These are phyloP conservation scores for Camellia japonica DNA, from an alignment of 148 eudicot species.

Conservation along the genomic window DNA sequence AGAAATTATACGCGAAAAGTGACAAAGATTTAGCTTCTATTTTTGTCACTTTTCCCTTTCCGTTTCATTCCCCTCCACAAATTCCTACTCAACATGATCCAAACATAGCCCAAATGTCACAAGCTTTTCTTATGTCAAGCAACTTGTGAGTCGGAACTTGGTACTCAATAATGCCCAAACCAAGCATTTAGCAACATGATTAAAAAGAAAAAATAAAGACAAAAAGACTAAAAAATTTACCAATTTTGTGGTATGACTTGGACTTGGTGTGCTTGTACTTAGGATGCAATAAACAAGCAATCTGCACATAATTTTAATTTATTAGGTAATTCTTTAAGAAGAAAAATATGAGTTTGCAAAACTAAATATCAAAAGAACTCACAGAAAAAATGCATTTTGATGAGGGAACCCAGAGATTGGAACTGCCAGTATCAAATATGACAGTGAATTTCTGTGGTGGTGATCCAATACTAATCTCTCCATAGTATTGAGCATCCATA, in stretches of 20 bases:
- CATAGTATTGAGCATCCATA: constrained; percentile 75
- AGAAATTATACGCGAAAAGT: too few species aligned
- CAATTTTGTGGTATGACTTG: constrained; percentile 46
- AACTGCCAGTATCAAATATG: constrained; percentile 86
- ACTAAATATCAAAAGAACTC: constrained; percentile 29
- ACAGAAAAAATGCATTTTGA: constrained; percentile 79
- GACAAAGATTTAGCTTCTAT: too few species aligned
- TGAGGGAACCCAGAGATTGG: constrained; percentile 91
- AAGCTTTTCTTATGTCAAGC: background rate
- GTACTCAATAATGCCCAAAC: background rate
- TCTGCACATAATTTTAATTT: constrained; percentile 33
- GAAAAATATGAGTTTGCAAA: background rate
- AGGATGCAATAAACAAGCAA: constrained; percentile 65
- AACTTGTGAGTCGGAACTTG: background rate
- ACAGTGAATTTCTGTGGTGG: constrained; percentile 80
- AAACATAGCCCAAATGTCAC: too few species aligned
- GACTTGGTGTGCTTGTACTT: constrained; percentile 69
- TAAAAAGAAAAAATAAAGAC: background rate
- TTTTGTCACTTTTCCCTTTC: too few species aligned
- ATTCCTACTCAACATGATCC: too few species aligned
- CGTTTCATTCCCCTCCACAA: too few species aligned
- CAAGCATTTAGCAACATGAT: background rate
- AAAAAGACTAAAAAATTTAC: constrained; percentile 22
- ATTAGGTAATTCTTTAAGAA: constrained; percentile 6
- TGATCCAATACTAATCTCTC: constrained; percentile 75